These are phyloP conservation scores for Nannochloropsis granulata DNA, from an alignment of 108 stramenopile species.

Conservation along the genomic window DNA sequence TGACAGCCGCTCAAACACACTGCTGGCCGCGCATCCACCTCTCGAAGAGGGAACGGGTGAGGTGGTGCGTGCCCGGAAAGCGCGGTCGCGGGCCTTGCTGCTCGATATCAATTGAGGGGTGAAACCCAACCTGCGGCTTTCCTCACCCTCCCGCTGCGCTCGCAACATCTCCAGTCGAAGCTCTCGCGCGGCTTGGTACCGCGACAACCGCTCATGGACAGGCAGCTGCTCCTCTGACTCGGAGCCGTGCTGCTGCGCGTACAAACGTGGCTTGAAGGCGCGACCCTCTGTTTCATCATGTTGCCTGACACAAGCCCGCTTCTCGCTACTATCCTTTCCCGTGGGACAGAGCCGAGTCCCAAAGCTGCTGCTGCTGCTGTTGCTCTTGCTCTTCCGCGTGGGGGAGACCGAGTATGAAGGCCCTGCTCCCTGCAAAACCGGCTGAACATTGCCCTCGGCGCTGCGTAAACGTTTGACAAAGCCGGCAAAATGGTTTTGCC, in stretches of 20 bases:
- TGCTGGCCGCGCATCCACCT: not conserved
- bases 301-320: not conserved
- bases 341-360: not conserved
- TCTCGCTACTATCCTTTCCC: not conserved
- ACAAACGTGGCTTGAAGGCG: not conserved
- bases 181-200: not conserved
- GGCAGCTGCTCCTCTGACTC: not conserved
- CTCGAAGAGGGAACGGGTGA: not conserved
- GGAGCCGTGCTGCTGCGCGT: not conserved
- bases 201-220: not conserved
- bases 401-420: not conserved
- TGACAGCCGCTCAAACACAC: not conserved
- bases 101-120: not conserved
- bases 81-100: not conserved
- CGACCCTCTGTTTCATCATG: not conserved
- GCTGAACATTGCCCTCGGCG: not conserved
- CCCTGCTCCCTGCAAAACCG: not conserved
- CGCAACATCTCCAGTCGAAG: not conserved
- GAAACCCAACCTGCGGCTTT: not conserved
- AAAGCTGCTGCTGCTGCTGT: not conserved
- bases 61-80: not conserved
- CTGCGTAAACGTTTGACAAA: not conserved
- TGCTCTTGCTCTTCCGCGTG: not conserved
- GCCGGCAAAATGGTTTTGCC: not conserved
- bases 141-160: not conserved